Evolutionary conservation across 208 protist genomes (phyloP).

Genomic region (Leishmania mexicana): DNA sequence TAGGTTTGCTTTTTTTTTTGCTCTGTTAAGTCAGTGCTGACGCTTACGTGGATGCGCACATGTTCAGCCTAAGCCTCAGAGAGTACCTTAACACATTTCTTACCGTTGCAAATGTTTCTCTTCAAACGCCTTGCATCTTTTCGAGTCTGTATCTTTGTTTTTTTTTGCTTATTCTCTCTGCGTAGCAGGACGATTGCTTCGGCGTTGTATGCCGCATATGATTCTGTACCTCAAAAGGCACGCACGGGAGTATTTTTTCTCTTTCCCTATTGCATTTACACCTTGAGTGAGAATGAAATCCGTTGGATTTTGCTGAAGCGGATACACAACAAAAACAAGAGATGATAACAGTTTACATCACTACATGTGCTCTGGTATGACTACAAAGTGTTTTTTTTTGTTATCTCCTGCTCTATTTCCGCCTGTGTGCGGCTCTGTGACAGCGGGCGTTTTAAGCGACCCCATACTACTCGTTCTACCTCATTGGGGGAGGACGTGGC

Average conservation of each 20-base stretch:
- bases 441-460: neutral
- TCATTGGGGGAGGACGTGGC: neutral
- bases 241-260: neutral
- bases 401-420: neutral
- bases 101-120: no score
- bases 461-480: neutral
- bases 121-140: neutral
- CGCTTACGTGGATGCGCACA: no score
- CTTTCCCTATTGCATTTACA: neutral
- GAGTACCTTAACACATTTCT: neutral
- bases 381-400: no score
- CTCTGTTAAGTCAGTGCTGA: neutral
- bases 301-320: neutral
- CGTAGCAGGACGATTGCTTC: no score
- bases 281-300: neutral
- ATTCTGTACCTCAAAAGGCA: neutral
- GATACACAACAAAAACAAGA: neutral
- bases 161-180: neutral
- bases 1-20: neutral
- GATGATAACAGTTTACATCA: neutral
- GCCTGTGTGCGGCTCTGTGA: neutral
- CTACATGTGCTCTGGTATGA: neutral
- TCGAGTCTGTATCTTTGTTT: no score
- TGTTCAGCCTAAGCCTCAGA: neutral
- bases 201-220: neutral